phyloP scores from a whole-genome alignment of 495 filamentous ascomycete species.

The Hapsidospora chrysogenum region DNA sequence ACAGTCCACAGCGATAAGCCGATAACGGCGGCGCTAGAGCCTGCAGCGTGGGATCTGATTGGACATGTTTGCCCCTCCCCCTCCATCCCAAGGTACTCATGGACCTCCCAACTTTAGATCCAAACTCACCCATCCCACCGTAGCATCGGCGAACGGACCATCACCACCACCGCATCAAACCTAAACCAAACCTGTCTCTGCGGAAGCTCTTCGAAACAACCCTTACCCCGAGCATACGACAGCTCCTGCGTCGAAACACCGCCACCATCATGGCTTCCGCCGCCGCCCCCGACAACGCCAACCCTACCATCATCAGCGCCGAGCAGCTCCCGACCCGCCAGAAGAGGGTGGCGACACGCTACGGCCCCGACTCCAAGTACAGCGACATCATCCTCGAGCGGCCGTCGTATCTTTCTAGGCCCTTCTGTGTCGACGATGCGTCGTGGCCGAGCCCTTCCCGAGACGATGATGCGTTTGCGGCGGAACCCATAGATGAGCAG shows the following conservation, averaged over 20 bases:
- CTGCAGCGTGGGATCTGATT: too few relatives aligned
- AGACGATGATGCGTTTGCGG: constrained; percentile 39
- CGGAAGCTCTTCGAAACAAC: too few relatives aligned
- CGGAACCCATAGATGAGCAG: constrained; percentile 85
- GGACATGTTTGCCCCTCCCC: too few relatives aligned
- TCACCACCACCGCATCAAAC: too few relatives aligned
- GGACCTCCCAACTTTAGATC: too few relatives aligned
- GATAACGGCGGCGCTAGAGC: too few relatives aligned
- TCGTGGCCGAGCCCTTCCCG: constrained; percentile 15
- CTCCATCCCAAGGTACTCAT: too few relatives aligned
- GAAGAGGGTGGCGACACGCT: constrained; percentile 14
- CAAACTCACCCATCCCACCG: too few relatives aligned
- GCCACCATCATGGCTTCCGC: constrained; percentile 2
- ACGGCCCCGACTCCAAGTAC: constrained; percentile 17
- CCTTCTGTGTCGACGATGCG: constrained; percentile 4
- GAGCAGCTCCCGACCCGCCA: constrained; percentile 75
- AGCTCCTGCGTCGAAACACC: constrained; percentile 1
- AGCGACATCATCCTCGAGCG: constrained; percentile 15
- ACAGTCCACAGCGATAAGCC: too few relatives aligned
- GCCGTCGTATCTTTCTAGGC: constrained; percentile 12
- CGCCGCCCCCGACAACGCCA: constrained; percentile 56
- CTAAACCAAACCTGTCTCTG: too few relatives aligned
- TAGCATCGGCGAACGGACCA: too few relatives aligned
- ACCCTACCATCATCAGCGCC: constrained; percentile 80
- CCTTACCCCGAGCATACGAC: background rate